phyloP scores from a whole-genome alignment of 495 filamentous ascomycete genomes.

The Jackrogersella multiformis region DNA sequence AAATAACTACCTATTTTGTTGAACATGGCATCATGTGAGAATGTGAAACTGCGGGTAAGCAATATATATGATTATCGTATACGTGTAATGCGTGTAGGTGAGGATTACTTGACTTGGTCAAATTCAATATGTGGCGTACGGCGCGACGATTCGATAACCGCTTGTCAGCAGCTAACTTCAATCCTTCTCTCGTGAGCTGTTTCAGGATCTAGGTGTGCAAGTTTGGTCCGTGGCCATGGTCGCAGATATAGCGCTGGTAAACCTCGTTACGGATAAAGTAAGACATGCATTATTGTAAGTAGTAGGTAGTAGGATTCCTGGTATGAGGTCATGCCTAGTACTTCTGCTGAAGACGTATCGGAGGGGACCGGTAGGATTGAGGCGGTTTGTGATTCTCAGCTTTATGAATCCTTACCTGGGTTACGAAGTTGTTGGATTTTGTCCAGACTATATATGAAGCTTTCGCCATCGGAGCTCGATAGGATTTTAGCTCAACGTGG shows the following conservation, averaged over 20 bases:
- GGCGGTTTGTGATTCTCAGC: neutral
- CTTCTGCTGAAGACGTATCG: no score
- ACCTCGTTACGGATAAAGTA: neutral
- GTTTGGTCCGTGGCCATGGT: neutral
- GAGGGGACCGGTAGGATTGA: neutral
- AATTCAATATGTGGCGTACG: neutral
- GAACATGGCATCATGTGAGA: constrained; percentile 12
- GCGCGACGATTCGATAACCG: neutral
- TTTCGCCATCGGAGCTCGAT: neutral
- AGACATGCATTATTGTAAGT: constrained; percentile 17
- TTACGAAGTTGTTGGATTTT: no score
- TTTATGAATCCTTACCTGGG: neutral
- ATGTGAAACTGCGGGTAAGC: constrained; percentile 15
- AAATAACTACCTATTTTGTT: no score
- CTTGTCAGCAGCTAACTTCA: constrained; percentile 7
- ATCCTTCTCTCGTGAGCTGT: constrained; percentile 3
- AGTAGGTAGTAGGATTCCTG: no score
- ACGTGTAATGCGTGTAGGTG: neutral
- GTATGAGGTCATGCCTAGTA: no score
- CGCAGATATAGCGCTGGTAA: neutral
- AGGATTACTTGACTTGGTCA: neutral
- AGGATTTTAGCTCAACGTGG: neutral
- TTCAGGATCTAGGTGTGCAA: neutral
- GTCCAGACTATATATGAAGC: constrained; percentile 1
- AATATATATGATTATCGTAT: neutral